Base-by-base conservation (phyloP, 2,329 filamentous ascomycete genomes). In the Sarocladium brachiariae region DNA sequence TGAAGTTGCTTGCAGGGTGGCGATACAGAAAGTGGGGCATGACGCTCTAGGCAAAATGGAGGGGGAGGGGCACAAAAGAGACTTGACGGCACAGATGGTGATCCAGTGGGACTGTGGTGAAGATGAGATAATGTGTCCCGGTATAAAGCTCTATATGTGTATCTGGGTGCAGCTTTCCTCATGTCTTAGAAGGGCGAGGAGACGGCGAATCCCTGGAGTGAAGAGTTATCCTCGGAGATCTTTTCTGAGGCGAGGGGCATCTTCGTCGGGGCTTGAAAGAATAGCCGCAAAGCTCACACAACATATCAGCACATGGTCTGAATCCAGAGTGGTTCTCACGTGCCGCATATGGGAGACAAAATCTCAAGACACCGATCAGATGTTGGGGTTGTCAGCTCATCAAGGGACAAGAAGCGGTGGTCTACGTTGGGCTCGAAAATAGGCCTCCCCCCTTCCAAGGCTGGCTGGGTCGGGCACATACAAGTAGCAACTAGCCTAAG, bases 1-100 rank as follows among this genome's bases (percentile, higher is more conserved):
- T 39, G 39, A 43, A 43, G 39, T 43, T 23, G n/a, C 24, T 43
- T 24, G 39, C 43, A 47, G 43, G 41, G 43, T 47, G 43, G 43
- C 43, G 30, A 47, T 21, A 34, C 18, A 11, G n/a, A 47, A 18
- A 33, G 43, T 47, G 43, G 43, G 43, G 25, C 43, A 47, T 47
- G 43, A 47, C 43, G 43, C 34, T 47, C 16, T 47, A 33, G 25
- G 43, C 43, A 27, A 34, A 33, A 23, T 33, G 43, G 25, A 47
- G 43, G 27, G 24, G 43, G 43, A 47, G 43, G 43, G 43, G 43
- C 43, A 47, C 43, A 33, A 14, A 16, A 27, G 27, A 16, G 23
- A 14, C 24, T n/a, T 27, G 18, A 39, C 35, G 21, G 39, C 39
- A 43, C 39, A 23, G 39, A 25, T 43, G 11, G 23, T 25, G 39